Conservation (phyloP, 306 rosid species). For the Pueraria montana region DNA sequence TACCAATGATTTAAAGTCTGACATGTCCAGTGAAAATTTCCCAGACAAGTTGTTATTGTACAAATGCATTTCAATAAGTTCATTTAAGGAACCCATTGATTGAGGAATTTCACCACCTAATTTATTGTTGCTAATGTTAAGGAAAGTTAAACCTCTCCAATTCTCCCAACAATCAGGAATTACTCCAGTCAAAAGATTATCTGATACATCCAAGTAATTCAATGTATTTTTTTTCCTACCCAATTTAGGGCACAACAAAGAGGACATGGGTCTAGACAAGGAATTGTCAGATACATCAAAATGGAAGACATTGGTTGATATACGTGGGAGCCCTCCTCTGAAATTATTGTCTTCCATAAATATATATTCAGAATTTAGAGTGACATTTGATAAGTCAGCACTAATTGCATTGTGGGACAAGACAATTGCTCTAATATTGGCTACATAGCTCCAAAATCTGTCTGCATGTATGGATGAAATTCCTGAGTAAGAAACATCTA, state of each 20-base stretch:
- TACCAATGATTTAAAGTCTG: not conserved
- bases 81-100: not conserved
- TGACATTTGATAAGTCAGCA: constrained; percentile 34
- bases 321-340: constrained; percentile 38
- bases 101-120: not conserved
- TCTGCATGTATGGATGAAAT: not conserved
- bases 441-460: constrained; percentile 15
- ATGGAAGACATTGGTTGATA: constrained; percentile 9
- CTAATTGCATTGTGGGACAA: constrained; percentile 29
- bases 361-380: not conserved
- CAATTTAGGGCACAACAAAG: not conserved
- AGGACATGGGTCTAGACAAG: constrained; percentile 47
- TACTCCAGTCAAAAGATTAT: not conserved
- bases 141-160: not conserved
- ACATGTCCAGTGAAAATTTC: not conserved
- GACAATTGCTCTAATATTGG: not conserved
- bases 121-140: not conserved
- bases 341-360: not conserved
- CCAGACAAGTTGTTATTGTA: not conserved
- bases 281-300: constrained; percentile 11
- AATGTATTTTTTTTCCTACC: not conserved
- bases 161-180: constrained; percentile 23
- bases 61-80: not conserved
- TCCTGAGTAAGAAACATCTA: not conserved
- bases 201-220: not conserved